Evolutionary conservation across 352 stramenopile genomes (phyloP), one percentile per base, ranked within the genome.

Genomic region (Globisporangium spinosum): DNA sequence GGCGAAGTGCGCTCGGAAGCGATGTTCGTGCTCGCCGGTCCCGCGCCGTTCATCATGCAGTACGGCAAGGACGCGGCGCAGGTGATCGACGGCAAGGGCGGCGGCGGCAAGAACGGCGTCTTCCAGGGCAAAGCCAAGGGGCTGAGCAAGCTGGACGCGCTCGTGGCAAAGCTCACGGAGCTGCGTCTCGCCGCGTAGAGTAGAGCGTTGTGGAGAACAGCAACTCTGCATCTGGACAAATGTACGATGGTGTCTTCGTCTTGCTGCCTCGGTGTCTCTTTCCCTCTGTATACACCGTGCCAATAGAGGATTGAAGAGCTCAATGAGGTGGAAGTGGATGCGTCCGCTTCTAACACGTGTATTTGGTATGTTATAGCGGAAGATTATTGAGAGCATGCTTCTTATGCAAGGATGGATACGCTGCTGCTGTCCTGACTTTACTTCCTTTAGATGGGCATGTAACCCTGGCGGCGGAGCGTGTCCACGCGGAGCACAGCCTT

Each of bases 91-190:
- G 87, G 77, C 58, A 94, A 93, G 58, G 85, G 87, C 32, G 87
- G 87, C 7, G 83, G 84, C 38, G 84, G 85, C 55, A 93, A 91
- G 69, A 86, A 85, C 62, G 80, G 84, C 7, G 67, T 92, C 22
- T 79, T 94, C 45, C 88, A 96, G 69, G 88, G 88, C 34, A 94
- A 94, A 71, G 85, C 82, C 10, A 88, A 90, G 67, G 68, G 65
- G 1, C 60, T 94, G 40, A 58, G 65, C 25, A 87, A 89, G n/a
- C 47, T 90, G 3, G 65, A 76, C 34, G 62, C 66, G n/a, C 64
- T 91, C 6, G 65, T 79, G 4, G 75, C 67, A 8, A 79, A 86
- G 64, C 72, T 94, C 10, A 40, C 79, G 35, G 63, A 81, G 53
- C 64, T 89, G 1, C 74, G 75, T 29, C 27, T 58, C 22, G 45